Conservation (phyloP, 345 rosid species). For the Anacardium occidentale region DNA sequence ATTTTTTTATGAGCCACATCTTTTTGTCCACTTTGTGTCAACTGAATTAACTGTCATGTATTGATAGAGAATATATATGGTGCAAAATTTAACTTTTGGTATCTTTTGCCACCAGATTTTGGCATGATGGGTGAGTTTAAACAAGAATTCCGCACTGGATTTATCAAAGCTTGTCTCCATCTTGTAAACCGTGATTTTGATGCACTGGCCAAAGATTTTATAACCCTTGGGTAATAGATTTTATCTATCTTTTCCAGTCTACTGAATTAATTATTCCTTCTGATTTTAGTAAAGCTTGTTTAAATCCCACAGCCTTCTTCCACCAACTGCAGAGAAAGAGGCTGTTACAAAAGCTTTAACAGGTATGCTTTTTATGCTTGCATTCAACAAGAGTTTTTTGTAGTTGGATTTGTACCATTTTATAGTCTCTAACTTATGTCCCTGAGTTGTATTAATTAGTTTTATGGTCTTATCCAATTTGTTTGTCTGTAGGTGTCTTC, state of each 20-base stretch:
- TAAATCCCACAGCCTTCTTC: slow-evolving; percentile 66
- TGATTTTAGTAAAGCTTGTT: neutral
- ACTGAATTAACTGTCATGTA: slow-evolving; percentile 6
- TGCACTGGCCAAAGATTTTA: slow-evolving; percentile 83
- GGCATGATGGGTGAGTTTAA: slow-evolving; percentile 99
- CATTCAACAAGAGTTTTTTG: slow-evolving; percentile 8
- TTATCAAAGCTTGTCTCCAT: slow-evolving; percentile 95
- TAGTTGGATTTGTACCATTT: slow-evolving; percentile 11
- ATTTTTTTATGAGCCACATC: neutral
- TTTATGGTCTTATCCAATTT: slow-evolving; percentile 18
- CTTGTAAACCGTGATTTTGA: slow-evolving; percentile 94
- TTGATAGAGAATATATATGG: slow-evolving; percentile 11
- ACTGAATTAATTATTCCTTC: slow-evolving; percentile 1
- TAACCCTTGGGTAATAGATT: slow-evolving; percentile 76
- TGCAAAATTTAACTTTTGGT: slow-evolving; percentile 32
- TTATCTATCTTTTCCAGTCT: slow-evolving; percentile 24
- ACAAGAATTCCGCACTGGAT: slow-evolving; percentile 85
- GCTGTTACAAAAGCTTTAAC: slow-evolving; percentile 87
- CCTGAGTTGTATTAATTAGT: slow-evolving; percentile 10
- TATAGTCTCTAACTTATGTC: slow-evolving; percentile 7
- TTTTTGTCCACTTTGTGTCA: slow-evolving; percentile 3
- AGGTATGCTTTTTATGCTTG: slow-evolving; percentile 39
- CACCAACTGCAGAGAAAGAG: slow-evolving; percentile 74
- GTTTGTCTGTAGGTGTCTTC: slow-evolving; percentile 59
- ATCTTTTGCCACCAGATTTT: slow-evolving; percentile 62